Conservation (phyloP, 1,139 yeast genomes). For the Yamadazyma songkhlaensis region DNA sequence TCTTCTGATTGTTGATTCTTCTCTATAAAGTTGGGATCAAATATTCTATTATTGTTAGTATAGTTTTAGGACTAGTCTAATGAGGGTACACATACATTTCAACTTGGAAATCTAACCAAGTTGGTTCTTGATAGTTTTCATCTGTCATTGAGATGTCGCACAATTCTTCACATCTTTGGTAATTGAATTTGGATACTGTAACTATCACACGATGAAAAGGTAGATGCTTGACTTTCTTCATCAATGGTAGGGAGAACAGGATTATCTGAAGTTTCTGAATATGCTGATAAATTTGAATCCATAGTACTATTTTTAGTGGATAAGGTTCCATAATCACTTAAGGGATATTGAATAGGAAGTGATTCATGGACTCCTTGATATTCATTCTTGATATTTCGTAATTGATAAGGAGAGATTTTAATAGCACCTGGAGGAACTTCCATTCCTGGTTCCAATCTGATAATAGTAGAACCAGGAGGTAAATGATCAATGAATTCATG, state of each 20-base stretch:
- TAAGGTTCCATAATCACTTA: background rate
- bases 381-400: background rate
- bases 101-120: slow-evolving; percentile 2
- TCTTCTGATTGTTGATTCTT: slow-evolving; percentile 4
- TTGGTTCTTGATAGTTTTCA: background rate
- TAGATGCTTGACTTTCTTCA: slow-evolving; percentile 10
- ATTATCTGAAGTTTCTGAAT: background rate
- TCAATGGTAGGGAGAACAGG: slow-evolving; percentile 3
- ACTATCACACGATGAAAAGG: slow-evolving; percentile 19
- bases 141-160: slow-evolving; percentile 1
- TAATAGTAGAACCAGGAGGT: slow-evolving; percentile 14
- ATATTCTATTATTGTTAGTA: slow-evolving; percentile 11
- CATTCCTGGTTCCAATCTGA: slow-evolving; percentile 24
- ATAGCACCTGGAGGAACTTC: slow-evolving; percentile 26
- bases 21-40: slow-evolving; percentile 9
- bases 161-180: slow-evolving; percentile 8
- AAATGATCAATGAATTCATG: slow-evolving; percentile 4
- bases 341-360: background rate
- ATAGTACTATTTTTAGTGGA: background rate
- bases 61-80: background rate
- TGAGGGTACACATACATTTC: slow-evolving; percentile 12
- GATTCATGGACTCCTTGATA: background rate
- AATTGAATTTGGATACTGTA: slow-evolving; percentile 21
- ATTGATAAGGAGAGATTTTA: background rate
- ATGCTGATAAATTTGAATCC: background rate